Evolutionary conservation across 1,284 basidiomycete species (phyloP), one percentile per base, ranked within the genome.

Genomic region (Macrocybe sp.): DNA sequence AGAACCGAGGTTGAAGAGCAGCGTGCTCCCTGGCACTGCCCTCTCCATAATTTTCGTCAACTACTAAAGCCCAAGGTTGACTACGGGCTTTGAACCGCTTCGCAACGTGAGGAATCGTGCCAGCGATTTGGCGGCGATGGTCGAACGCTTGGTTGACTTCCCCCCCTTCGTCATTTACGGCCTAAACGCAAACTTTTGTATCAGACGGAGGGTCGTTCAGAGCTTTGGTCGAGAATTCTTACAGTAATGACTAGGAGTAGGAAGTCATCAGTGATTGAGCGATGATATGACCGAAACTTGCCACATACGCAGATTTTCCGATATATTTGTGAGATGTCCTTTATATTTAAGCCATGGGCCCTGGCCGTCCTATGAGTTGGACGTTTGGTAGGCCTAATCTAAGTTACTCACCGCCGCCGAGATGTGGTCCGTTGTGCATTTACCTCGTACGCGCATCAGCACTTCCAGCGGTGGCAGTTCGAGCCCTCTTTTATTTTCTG

Each of bases 291-390:
- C 11, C 7, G 16, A 7, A 11, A 32, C 35, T 28, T 42, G 8
- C 14, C 14, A 77, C 87, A 62, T 62, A 92, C 89, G 69, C 9
- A 97, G 83, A 69, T 99, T 99, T 67, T 98, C 93, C 1, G 95
- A 94, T 52, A 98, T 94, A 67, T 98, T 97, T 38, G 86, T 89
- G 37, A 99, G 74, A 69, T 99, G 95, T 0, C 95, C 90, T 64
- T 93, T 99, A 75, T 97, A 99, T 74, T 98, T 98, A 55, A 99
- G 73, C 97, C 97, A 99, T 36, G 92, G 89, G 1, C 94, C 94
- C 87, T 89, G 57, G 43, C 28, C 35, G 48, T 48, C 47, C 39
- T 37, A 31, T 41, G 9, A 37, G 34, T 11, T 11, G 32, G 12
- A 44, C 47, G 35, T 45, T 33, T 43, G 33, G 29, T 45, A 28